Evolutionary conservation across 179 eudicot genomes (phyloP).

Genomic region (Drosera spatulata): DNA sequence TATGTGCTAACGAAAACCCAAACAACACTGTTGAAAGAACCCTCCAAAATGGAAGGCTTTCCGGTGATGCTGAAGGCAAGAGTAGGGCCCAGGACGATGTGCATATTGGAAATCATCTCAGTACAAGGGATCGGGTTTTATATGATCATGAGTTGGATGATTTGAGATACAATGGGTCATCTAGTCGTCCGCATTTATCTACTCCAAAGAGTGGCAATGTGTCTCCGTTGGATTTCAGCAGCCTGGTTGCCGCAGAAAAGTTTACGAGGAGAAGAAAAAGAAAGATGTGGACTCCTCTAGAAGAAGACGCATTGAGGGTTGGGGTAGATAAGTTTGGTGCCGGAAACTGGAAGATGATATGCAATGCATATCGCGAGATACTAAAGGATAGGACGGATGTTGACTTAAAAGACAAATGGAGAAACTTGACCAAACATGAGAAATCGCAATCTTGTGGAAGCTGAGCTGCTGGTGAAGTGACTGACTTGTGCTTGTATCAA

Average conservation of each 20-base stretch:
- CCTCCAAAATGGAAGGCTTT: not conserved
- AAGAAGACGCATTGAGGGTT: conserved; percentile 38
- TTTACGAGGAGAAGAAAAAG: conserved; percentile 15
- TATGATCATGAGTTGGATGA: conserved; percentile 28
- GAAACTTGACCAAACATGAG: conserved; percentile 18
- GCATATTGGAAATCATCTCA: not conserved
- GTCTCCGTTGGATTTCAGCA: conserved; percentile 17
- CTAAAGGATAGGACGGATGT: conserved; percentile 39
- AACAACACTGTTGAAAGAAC: not conserved
- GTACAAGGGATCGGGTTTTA: conserved; percentile 19
- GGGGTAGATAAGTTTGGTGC: conserved; percentile 33
- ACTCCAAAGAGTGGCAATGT: conserved; percentile 17
- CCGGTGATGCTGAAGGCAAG: not conserved
- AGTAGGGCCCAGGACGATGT: not conserved
- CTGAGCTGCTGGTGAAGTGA: too few species aligned
- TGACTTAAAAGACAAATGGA: conserved; percentile 55
- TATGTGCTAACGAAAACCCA: too few species aligned
- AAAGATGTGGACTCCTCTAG: conserved; percentile 25
- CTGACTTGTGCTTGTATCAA: too few species aligned
- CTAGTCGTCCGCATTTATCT: conserved; percentile 10
- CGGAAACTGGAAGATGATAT: conserved; percentile 41
- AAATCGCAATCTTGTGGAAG: too few species aligned
- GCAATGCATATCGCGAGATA: conserved; percentile 14
- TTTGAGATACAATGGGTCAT: conserved; percentile 24
- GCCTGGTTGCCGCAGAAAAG: conserved; percentile 7